These are phyloP conservation scores for Ophiocordyceps australis DNA, from an alignment of 2,329 filamentous ascomycete genomes.

Conservation along the genomic window DNA sequence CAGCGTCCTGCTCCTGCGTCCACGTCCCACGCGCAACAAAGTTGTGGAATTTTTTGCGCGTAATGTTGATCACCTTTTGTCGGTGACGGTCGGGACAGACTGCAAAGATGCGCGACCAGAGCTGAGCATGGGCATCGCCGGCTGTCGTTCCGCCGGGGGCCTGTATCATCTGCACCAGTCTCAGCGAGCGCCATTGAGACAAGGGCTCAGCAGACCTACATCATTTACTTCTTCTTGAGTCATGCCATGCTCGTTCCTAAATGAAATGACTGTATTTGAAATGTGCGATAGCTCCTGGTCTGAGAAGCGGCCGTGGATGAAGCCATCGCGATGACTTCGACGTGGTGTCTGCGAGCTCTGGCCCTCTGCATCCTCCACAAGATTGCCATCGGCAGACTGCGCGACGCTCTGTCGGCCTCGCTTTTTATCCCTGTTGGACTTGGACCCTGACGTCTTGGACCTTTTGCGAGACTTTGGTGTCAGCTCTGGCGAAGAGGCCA, in stretches of 20 bases:
- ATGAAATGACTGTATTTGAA: constrained; percentile 21
- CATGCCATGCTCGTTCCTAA: constrained; percentile 22
- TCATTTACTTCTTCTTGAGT: constrained; percentile 27
- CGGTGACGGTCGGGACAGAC: constrained; percentile 30
- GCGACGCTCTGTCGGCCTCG: too few relatives aligned
- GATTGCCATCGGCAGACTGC: constrained; percentile 5
- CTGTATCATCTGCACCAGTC: constrained; percentile 18
- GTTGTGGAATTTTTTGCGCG: constrained; percentile 47
- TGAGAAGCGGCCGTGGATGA: constrained; percentile 22
- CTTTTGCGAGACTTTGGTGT: constrained; percentile 12
- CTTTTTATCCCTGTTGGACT: too few relatives aligned
- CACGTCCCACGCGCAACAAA: constrained; percentile 34
- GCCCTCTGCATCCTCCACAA: constrained; percentile 4
- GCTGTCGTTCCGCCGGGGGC: constrained; percentile 15
- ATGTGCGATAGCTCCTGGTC: constrained; percentile 23
- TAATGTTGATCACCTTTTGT: constrained; percentile 34
- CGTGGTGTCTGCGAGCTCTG: constrained; percentile 4
- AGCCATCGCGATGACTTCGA: constrained; percentile 9
- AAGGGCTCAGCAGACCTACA: too few relatives aligned
- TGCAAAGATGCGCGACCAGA: constrained; percentile 31
- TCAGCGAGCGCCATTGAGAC: too few relatives aligned
- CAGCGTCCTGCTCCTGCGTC: constrained; percentile 17
- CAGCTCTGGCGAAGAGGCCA: constrained; percentile 15
- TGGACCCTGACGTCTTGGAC: constrained; percentile 10
- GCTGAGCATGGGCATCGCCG: constrained; percentile 16